phyloP scores from a whole-genome alignment of 305 asterid species.

The Fraxinus platypoda region DNA sequence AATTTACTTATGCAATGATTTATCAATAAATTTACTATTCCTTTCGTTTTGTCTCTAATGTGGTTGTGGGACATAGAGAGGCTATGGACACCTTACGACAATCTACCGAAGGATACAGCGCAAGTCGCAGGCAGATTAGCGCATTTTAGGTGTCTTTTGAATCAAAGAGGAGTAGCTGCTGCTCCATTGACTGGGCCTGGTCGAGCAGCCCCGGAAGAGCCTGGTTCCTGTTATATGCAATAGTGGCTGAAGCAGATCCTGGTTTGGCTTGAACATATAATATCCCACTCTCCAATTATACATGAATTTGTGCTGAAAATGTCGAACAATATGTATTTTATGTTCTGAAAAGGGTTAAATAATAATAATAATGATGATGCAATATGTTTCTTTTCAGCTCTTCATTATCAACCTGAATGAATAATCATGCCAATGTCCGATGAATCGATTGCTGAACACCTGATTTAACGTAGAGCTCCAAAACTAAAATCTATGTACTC shows the following conservation, averaged over 20 bases:
- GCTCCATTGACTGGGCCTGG: slow-evolving; percentile 74
- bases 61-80: slow-evolving; percentile 52
- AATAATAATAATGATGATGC: neutral
- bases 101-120: slow-evolving; percentile 56
- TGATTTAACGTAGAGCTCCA: neutral
- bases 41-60: neutral
- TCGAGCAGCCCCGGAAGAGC: slow-evolving; percentile 59
- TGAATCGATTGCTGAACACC: neutral
- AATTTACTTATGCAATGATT: neutral
- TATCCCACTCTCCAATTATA: slow-evolving; percentile 16
- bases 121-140: slow-evolving; percentile 52
- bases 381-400: neutral
- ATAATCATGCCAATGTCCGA: neutral
- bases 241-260: slow-evolving; percentile 16
- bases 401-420: neutral
- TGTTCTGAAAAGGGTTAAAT: neutral
- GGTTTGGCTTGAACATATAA: neutral
- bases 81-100: slow-evolving; percentile 68
- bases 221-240: slow-evolving; percentile 76
- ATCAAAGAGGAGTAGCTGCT: slow-evolving; percentile 87
- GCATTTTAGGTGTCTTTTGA: slow-evolving; percentile 75
- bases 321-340: neutral
- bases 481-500: neutral
- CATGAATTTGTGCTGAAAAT: slow-evolving; percentile 19
- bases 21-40: neutral